Percentiles rank a stretch among this genome's conserved stretches.
phyloP scores from a whole-genome alignment of 2,329 filamentous ascomycete species.

The Chaetomium sp. region DNA sequence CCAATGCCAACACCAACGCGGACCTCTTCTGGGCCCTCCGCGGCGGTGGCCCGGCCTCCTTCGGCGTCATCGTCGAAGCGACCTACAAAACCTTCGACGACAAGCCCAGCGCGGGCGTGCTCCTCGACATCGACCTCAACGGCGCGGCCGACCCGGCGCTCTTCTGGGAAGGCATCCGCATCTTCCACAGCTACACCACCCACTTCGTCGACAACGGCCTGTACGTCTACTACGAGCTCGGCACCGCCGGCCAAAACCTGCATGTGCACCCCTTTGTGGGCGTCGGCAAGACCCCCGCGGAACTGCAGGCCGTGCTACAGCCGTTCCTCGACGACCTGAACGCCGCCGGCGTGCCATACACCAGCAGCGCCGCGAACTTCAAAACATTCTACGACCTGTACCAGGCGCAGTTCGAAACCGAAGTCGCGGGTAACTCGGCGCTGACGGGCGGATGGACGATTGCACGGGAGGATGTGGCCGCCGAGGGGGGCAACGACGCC shows the following conservation, averaged over 20 bases:
- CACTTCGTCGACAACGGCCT: slow-evolving; percentile 37
- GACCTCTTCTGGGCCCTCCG: slow-evolving; percentile 53
- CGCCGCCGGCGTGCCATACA: slow-evolving; percentile 26
- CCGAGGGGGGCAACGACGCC: slow-evolving; percentile 29
- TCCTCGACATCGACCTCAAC: slow-evolving; percentile 33
- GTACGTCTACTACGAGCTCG: slow-evolving; percentile 39
- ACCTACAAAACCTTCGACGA: slow-evolving; percentile 47
- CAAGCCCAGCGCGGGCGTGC: slow-evolving; percentile 35
- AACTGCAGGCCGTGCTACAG: slow-evolving; percentile 31
- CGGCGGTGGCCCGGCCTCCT: slow-evolving; percentile 47
- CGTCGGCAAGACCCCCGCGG: slow-evolving; percentile 30
- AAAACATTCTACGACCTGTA: slow-evolving; percentile 33
- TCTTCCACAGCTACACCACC: slow-evolving; percentile 40
- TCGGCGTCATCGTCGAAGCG: slow-evolving; percentile 42
- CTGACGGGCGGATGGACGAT: slow-evolving; percentile 36
- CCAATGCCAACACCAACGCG: slow-evolving; percentile 36
- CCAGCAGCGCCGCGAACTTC: slow-evolving; percentile 28
- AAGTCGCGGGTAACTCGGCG: slow-evolving; percentile 29
- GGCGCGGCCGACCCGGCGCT: slow-evolving; percentile 32
- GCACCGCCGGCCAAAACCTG: slow-evolving; percentile 33
- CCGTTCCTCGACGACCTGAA: slow-evolving; percentile 32
- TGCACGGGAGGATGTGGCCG: slow-evolving; percentile 27
- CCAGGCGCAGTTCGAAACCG: slow-evolving; percentile 32
- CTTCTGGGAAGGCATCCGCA: slow-evolving; percentile 42
- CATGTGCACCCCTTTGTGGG: slow-evolving; percentile 35